Percentiles rank a stretch among this genome's conserved stretches.
These are phyloP conservation scores for Oryza punctata DNA, from an alignment of 176 grass and related monocot genomes.

Conservation along the genomic window DNA sequence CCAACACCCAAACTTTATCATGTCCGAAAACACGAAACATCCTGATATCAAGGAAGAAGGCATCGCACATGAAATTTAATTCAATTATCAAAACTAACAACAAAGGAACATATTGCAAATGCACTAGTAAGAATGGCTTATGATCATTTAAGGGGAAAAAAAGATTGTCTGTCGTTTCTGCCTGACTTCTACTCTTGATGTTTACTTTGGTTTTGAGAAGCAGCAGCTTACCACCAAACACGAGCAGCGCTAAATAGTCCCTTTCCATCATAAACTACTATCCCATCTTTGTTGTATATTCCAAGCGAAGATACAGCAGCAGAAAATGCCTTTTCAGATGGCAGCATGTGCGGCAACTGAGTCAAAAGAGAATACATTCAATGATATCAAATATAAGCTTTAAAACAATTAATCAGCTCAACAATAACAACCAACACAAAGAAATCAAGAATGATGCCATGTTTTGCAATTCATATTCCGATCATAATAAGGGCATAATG, in stretches of 20 bases:
- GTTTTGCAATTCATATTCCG: neutral
- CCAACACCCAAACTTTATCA: constrained; percentile 88
- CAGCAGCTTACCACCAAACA: constrained; percentile 84
- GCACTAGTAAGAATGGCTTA: neutral
- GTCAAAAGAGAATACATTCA: constrained; percentile 29
- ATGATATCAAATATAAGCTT: neutral
- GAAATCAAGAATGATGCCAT: neutral
- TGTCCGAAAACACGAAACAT: constrained; percentile 98
- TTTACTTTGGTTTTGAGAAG: constrained; percentile 13
- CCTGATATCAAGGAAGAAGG: constrained; percentile 51
- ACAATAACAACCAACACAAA: neutral
- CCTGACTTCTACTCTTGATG: neutral
- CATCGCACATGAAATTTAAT: neutral
- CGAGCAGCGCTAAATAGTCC: constrained; percentile 96
- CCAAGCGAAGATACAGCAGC: constrained; percentile 94
- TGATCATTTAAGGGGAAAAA: neutral
- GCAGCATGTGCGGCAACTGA: constrained; percentile 96
- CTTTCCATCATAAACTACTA: constrained; percentile 99
- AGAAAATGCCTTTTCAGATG: constrained; percentile 93
- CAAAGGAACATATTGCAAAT: constrained; percentile 23
- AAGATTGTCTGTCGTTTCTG: neutral
- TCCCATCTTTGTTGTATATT: constrained; percentile 87
- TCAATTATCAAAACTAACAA: constrained; percentile 1
- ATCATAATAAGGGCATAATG: neutral
- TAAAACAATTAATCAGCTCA: neutral